Conservation (phyloP, 129 eudicot species). For the Mikania micrantha region DNA sequence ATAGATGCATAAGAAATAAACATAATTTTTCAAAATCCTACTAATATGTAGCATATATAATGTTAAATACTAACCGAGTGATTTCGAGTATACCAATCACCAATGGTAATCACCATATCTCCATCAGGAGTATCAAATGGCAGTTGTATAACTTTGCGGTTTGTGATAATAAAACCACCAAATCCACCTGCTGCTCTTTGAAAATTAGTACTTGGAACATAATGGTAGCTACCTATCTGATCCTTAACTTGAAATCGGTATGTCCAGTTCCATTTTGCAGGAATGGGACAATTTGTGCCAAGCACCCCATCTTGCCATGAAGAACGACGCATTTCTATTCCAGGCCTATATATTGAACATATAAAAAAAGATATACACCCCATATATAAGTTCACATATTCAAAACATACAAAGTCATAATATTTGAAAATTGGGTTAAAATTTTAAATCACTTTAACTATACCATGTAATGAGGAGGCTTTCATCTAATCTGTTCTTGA, state of each 20-base stretch:
- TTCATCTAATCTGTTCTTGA: slow-evolving; percentile 70
- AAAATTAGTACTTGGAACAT: slow-evolving; percentile 65
- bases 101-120: slow-evolving; percentile 64
- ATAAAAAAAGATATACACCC: too few relatives aligned
- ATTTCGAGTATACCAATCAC: slow-evolving; percentile 84
- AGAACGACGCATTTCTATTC: slow-evolving; percentile 84
- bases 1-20: background rate
- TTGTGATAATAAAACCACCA: slow-evolving; percentile 57
- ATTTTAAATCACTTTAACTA: background rate
- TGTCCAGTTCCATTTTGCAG: slow-evolving; percentile 71
- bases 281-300: slow-evolving; percentile 92
- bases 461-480: slow-evolving; percentile 73
- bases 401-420: background rate
- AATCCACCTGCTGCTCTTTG: slow-evolving; percentile 83
- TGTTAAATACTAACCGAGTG: slow-evolving; percentile 47
- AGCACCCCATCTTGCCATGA: slow-evolving; percentile 98
- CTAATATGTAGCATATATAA: background rate
- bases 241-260: slow-evolving; percentile 86
- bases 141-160: slow-evolving; percentile 42
- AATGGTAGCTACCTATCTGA: slow-evolving; percentile 86
- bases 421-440: background rate
- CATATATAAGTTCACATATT: slow-evolving; percentile 7
- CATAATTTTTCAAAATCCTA: background rate
- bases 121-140: slow-evolving; percentile 72
- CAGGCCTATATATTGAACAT: slow-evolving; percentile 63